Percentiles rank a stretch among this genome's conserved stretches.
Conservation (phyloP, 2,329 filamentous ascomycete species). For the Mollisiaceae sp. region DNA sequence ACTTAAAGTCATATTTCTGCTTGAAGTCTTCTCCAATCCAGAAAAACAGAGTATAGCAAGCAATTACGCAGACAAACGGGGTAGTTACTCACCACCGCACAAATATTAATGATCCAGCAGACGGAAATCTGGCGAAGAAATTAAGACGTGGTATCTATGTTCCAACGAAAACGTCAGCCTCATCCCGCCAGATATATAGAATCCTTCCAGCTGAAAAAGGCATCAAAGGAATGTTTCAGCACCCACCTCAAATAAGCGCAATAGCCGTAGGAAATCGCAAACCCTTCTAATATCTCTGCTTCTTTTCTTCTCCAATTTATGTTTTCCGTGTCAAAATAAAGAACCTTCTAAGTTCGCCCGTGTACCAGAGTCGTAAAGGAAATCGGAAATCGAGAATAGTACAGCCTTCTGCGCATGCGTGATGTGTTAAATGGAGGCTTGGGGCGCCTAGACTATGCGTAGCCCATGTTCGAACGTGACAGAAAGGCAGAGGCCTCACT, state of each 20-base stretch:
- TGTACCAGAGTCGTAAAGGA: conserved; percentile 30
- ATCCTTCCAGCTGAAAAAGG: conserved; percentile 10
- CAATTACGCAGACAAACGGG: neutral
- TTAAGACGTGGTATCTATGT: conserved; percentile 31
- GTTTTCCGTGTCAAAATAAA: conserved; percentile 12
- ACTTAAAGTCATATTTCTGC: neutral
- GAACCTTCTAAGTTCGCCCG: conserved; percentile 34
- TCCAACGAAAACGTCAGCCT: conserved; percentile 25
- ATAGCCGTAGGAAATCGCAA: conserved; percentile 32
- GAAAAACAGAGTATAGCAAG: neutral
- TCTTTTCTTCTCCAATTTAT: conserved; percentile 30
- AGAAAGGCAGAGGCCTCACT: conserved; percentile 30
- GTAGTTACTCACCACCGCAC: conserved; percentile 27
- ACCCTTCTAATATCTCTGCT: conserved; percentile 24
- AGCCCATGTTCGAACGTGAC: conserved; percentile 39
- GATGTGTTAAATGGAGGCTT: conserved; percentile 32
- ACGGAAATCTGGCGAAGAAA: conserved; percentile 22
- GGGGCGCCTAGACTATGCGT: conserved; percentile 39
- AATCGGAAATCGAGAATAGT: conserved; percentile 29
- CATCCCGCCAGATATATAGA: conserved; percentile 16
- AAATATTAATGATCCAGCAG: conserved; percentile 27
- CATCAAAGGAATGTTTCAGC: conserved; percentile 14
- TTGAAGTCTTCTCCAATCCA: neutral
- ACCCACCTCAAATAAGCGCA: conserved; percentile 33
- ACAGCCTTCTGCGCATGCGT: conserved; percentile 36